A percentile compares a stretch with the other conserved stretches of the same genome.
phyloP scores from a whole-genome alignment of 2,329 filamentous ascomycete species.

The Xylaria sp. region DNA sequence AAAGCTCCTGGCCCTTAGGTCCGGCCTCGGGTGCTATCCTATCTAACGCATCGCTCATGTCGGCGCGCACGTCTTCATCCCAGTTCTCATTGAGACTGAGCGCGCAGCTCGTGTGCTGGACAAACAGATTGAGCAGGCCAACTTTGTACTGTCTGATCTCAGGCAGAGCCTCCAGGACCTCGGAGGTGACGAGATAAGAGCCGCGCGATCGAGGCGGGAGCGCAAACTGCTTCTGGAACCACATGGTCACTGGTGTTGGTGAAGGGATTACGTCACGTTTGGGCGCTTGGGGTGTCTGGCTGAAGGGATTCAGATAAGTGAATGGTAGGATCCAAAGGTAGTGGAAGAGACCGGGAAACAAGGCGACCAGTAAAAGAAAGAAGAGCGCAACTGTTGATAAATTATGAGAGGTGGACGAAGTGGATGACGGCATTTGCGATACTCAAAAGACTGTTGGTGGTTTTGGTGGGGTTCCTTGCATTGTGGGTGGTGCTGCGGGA shows the following conservation, averaged over 20 bases:
- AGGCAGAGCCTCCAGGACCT: slow-evolving; percentile 75
- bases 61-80: slow-evolving; percentile 82
- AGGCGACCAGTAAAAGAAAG: slow-evolving; percentile 59
- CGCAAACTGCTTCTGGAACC: slow-evolving; percentile 86
- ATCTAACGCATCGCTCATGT: slow-evolving; percentile 96
- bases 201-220: slow-evolving; percentile 82
- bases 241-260: slow-evolving; percentile 63
- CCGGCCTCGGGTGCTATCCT: slow-evolving; percentile 84
- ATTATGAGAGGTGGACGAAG: slow-evolving; percentile 51
- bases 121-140: slow-evolving; percentile 86
- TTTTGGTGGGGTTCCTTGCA: slow-evolving; percentile 45
- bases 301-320: slow-evolving; percentile 48
- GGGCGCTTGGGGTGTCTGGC: slow-evolving; percentile 23
- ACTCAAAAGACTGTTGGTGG: slow-evolving; percentile 27
- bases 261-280: slow-evolving; percentile 33
- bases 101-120: slow-evolving; percentile 95
- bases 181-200: slow-evolving; percentile 88
- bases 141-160: slow-evolving; percentile 86
- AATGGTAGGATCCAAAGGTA: slow-evolving; percentile 62
- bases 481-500: slow-evolving; percentile 17
- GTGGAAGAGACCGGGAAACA: slow-evolving; percentile 66
- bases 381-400: slow-evolving; percentile 58
- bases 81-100: slow-evolving; percentile 94
- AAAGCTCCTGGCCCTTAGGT: slow-evolving; percentile 76
- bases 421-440: slow-evolving; percentile 55